Percentiles rank a stretch among this genome's conserved stretches.
Conservation (phyloP, 768 basidiomycete genomes). For the Chalciporus piperatus region DNA sequence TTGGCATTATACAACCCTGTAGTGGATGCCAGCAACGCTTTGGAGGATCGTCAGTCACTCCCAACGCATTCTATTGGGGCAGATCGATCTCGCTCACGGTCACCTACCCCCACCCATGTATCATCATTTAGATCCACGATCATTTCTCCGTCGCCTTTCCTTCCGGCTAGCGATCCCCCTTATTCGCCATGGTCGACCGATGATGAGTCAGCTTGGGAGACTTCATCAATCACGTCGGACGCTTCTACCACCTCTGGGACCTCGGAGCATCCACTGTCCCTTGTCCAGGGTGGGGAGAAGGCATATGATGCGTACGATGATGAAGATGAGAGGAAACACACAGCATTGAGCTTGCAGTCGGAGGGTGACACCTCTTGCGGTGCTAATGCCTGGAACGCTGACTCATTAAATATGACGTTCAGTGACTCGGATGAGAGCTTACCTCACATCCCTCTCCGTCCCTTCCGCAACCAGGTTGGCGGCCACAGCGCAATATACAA, state of each 20-base stretch:
- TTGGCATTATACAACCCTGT: constrained; percentile 25
- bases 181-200: constrained; percentile 72
- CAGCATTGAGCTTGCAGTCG: constrained; percentile 6
- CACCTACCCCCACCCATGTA: constrained; percentile 39
- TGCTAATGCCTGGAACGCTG: constrained; percentile 26
- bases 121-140: constrained; percentile 22
- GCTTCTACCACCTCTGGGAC: constrained; percentile 55
- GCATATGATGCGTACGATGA: constrained; percentile 15
- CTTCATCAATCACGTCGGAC: constrained; percentile 61
- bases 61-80: constrained; percentile 1
- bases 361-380: constrained; percentile 15
- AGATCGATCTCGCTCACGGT: constrained; percentile 29
- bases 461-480: constrained; percentile 97
- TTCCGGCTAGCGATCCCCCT: constrained; percentile 18
- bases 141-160: constrained; percentile 13
- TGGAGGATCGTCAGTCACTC: background rate
- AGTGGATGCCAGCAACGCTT: background rate
- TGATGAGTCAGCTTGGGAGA: constrained; percentile 76
- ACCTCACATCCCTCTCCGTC: constrained; percentile 88
- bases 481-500: constrained; percentile 98
- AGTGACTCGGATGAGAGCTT: constrained; percentile 56
- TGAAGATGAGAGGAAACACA: constrained; percentile 13
- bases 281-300: constrained; percentile 25
- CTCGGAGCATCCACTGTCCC: constrained; percentile 29
- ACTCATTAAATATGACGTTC: constrained; percentile 39